Conservation (phyloP, 2,329 filamentous ascomycete genomes). For the Fusarium brevicatenulatum region DNA sequence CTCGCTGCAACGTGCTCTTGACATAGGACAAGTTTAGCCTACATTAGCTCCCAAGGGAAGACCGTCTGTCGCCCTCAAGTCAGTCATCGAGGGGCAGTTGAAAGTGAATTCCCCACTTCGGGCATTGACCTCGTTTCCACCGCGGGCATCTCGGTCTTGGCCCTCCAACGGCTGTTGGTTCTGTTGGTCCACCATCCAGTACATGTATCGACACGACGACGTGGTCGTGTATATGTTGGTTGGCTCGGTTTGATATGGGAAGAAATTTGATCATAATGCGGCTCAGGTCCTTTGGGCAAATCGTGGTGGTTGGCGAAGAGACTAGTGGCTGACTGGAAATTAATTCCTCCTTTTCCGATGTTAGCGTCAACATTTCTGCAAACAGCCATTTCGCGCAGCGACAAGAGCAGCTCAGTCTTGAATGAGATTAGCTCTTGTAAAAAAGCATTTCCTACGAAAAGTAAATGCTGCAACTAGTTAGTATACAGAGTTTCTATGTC, state of each 20-base stretch:
- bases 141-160: not conserved
- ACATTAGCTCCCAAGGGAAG: not conserved
- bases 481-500: not conserved
- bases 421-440: not conserved
- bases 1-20: not conserved
- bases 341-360: slow-evolving; percentile 1
- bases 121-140: not conserved
- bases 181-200: not conserved
- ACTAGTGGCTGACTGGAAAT: slow-evolving; percentile 2
- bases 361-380: not conserved
- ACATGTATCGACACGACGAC: not conserved
- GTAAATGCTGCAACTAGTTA: not conserved
- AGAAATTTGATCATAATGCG: not conserved
- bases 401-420: not conserved
- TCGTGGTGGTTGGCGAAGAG: not conserved
- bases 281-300: not conserved
- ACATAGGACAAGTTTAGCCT: not conserved
- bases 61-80: not conserved
- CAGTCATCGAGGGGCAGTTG: not conserved
- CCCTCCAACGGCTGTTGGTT: not conserved
- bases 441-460: not conserved
- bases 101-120: slow-evolving; percentile 1
- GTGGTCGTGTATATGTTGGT: not conserved
- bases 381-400: not conserved
- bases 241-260: not conserved